Evolutionary conservation across 2,329 filamentous ascomycete genomes (phyloP).

Genomic region (Penicillium olsonii): DNA sequence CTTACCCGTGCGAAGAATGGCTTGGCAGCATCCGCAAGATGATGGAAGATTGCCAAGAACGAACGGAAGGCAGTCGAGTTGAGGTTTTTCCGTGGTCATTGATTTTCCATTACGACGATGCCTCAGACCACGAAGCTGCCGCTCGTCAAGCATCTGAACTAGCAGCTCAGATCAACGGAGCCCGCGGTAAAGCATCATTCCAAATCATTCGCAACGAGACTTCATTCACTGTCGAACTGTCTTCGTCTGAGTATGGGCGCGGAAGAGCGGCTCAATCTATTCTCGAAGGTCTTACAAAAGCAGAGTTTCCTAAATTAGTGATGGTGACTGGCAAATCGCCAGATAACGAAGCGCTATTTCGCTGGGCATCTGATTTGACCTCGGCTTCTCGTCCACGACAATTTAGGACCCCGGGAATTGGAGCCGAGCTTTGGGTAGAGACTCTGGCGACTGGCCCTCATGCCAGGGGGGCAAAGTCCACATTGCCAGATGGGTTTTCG

Average conservation of each 20-base stretch:
- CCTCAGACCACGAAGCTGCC: slow-evolving; percentile 73
- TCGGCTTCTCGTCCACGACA: slow-evolving; percentile 36
- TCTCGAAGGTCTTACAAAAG: slow-evolving; percentile 59
- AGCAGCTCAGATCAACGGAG: slow-evolving; percentile 90
- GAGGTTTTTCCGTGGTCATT: slow-evolving; percentile 85
- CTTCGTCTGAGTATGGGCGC: slow-evolving; percentile 57
- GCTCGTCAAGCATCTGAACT: slow-evolving; percentile 83
- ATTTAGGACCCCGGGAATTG: background rate
- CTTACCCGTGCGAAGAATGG: slow-evolving; percentile 79
- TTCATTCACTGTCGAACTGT: slow-evolving; percentile 78
- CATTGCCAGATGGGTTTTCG: slow-evolving; percentile 69
- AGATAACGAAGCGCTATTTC: slow-evolving; percentile 87
- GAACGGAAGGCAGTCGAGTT: slow-evolving; percentile 80
- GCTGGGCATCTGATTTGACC: slow-evolving; percentile 81
- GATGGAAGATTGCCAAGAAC: slow-evolving; percentile 83
- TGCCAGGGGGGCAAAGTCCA: slow-evolving; percentile 81
- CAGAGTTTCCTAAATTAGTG: slow-evolving; percentile 71
- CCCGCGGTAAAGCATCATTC: slow-evolving; percentile 77
- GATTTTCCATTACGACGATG: slow-evolving; percentile 81
- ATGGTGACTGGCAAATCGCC: slow-evolving; percentile 86
- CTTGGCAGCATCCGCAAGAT: slow-evolving; percentile 79
- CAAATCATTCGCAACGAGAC: slow-evolving; percentile 80
- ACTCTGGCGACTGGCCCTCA: slow-evolving; percentile 82
- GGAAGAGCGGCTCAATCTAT: slow-evolving; percentile 66
- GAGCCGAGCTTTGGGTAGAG: slow-evolving; percentile 59